These are phyloP conservation scores for Monosporozyma aerobia DNA, from an alignment of 805 yeast species.

Conservation along the genomic window DNA sequence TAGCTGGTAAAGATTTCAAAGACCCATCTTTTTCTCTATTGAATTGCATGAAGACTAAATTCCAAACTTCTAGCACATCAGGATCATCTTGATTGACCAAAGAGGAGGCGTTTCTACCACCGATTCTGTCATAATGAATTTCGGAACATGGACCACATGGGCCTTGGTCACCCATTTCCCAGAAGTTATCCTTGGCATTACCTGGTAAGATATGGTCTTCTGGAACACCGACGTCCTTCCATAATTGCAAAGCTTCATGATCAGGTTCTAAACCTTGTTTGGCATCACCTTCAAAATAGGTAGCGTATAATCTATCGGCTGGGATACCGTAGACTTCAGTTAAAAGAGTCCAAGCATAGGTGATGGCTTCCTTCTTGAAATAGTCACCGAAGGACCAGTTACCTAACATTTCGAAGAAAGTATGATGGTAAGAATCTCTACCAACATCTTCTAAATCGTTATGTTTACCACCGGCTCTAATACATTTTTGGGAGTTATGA, in stretches of 20 bases:
- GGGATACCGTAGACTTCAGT: slow-evolving; percentile 78
- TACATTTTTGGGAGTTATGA: slow-evolving; percentile 93
- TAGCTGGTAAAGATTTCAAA: slow-evolving; percentile 77
- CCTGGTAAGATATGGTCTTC: slow-evolving; percentile 94
- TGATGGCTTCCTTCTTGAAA: slow-evolving; percentile 89
- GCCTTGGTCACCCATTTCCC: slow-evolving; percentile 99
- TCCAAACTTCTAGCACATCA: slow-evolving; percentile 96
- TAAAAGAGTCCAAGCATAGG: slow-evolving; percentile 83
- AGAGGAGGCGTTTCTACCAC: slow-evolving; percentile 89
- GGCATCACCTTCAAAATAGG: slow-evolving; percentile 92
- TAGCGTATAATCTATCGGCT: slow-evolving; percentile 76
- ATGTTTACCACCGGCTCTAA: slow-evolving; percentile 99
- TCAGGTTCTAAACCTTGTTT: slow-evolving; percentile 81
- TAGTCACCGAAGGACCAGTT: slow-evolving; percentile 99
- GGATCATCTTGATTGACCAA: slow-evolving; percentile 97
- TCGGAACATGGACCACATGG: slow-evolving; percentile 99
- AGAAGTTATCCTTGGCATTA: slow-evolving; percentile 80
- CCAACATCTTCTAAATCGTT: slow-evolving; percentile 98
- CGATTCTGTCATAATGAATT: slow-evolving; percentile 94
- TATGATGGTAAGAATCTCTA: slow-evolving; percentile 94
- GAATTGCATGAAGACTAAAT: slow-evolving; percentile 91
- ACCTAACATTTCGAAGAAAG: slow-evolving; percentile 98
- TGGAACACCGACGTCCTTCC: slow-evolving; percentile 82
- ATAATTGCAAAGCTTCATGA: slow-evolving; percentile 79
- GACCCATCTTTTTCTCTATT: slow-evolving; percentile 86